Evolutionary conservation across 352 stramenopile species (phyloP).

Genomic region (Aphanomyces astaci): DNA sequence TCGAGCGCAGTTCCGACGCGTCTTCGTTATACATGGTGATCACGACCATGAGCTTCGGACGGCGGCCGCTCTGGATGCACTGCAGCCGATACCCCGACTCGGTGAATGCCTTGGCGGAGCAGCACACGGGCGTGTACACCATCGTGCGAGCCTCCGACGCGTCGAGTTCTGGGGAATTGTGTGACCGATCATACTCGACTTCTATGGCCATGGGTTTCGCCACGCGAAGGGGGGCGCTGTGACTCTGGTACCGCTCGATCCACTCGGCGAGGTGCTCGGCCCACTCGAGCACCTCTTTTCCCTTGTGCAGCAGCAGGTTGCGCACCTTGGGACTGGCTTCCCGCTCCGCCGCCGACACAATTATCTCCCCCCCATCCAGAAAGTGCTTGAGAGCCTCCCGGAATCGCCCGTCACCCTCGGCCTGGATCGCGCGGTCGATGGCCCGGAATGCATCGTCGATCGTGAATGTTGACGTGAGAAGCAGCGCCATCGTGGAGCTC

Average conservation of each 20-base stretch:
- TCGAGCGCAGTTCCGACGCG: slow-evolving; percentile 53
- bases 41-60: slow-evolving; percentile 70
- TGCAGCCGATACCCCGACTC: slow-evolving; percentile 67
- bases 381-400: slow-evolving; percentile 75
- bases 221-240: slow-evolving; percentile 59
- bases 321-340: slow-evolving; percentile 76
- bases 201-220: slow-evolving; percentile 70
- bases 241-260: slow-evolving; percentile 75
- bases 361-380: slow-evolving; percentile 74
- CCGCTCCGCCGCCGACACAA: slow-evolving; percentile 71
- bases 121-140: slow-evolving; percentile 77
- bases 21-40: slow-evolving; percentile 85
- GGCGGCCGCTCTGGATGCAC: slow-evolving; percentile 63
- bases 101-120: slow-evolving; percentile 61
- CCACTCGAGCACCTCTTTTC: slow-evolving; percentile 83
- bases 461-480: slow-evolving; percentile 23
- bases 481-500: slow-evolving; percentile 4
- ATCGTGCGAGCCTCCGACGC: slow-evolving; percentile 67
- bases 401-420: slow-evolving; percentile 54
- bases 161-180: slow-evolving; percentile 49
- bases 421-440: slow-evolving; percentile 56
- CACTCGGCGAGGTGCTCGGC: slow-evolving; percentile 68
- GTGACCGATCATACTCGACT: slow-evolving; percentile 70
- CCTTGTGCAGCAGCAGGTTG: slow-evolving; percentile 79
- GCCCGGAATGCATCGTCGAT: slow-evolving; percentile 71